Base-by-base conservation (phyloP, 495 filamentous ascomycete species). In the Hypoxylon cercidicola region DNA sequence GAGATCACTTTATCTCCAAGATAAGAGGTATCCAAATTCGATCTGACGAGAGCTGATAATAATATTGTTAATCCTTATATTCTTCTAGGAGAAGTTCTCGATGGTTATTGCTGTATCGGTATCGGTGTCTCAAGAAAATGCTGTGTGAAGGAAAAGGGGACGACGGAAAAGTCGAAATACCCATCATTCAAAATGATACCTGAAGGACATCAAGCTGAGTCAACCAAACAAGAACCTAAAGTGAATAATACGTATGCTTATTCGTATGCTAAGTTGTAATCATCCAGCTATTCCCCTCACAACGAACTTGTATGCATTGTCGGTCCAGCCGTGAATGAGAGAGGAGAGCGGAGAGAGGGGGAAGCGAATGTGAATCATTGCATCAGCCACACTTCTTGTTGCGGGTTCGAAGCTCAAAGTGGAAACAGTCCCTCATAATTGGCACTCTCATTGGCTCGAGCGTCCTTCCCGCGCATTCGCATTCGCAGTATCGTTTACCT, bases 161-260 rank as follows among this genome's bases (percentile, higher is more conserved):
- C 25, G 25, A 28, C 25, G 7, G 25, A 28, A 7, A 28, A 28
- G 3, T 28, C 25, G 25, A 28, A 28, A 28, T 28, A 7, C 25
- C 7, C 25, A 28, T 28, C 25, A 28, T 28, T 28, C 25, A 28
- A 28, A 7, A 28, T 7, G 25, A 28, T 28, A 7, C 7, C n/a
- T n/a, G n/a, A n/a, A n/a, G 25, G 25, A 28, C 12, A 1, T 43
- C 37, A 37, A 30, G 41, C 15, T 15, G 53, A 56, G 41, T 16
- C 30, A 56, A 20, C 39, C 53, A 13, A 47, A 16, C 35, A 4
- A 25, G 8, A 15, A 47, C 37, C 44, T 19, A 13, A 41, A 28
- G 25, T 43, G 32, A 55, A 23, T 2, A 41, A 55, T 40, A 55
- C 39, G 51, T 44, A 44, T 32, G 23, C 21, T 46, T 28, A 7